A percentile compares a stretch with the other conserved stretches of the same genome.
Evolutionary conservation across 1,139 yeast genomes (phyloP).

Genomic region (Magnusiomyces tetraspermus): DNA sequence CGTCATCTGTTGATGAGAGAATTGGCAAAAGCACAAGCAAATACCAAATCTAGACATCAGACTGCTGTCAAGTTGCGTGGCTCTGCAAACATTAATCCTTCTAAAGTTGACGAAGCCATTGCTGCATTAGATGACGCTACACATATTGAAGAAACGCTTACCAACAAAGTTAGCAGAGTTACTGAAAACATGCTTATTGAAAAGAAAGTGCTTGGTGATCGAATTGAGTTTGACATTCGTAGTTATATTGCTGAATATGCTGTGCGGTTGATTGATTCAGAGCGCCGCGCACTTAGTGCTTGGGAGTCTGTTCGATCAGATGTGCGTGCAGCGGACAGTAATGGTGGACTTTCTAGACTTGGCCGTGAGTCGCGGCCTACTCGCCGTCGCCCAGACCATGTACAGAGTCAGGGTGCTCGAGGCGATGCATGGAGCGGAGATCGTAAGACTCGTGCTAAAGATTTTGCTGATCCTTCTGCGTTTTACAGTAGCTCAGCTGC

Average conservation of each 20-base stretch:
- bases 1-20: constrained; percentile 90
- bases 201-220: constrained; percentile 45
- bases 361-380: constrained; percentile 56
- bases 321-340: constrained; percentile 64
- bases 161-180: constrained; percentile 66
- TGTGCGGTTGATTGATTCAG: constrained; percentile 71
- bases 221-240: constrained; percentile 49
- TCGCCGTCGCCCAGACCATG: constrained; percentile 21
- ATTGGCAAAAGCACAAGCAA: constrained; percentile 65
- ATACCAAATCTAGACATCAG: constrained; percentile 59
- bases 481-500: constrained; percentile 10
- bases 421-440: constrained; percentile 59
- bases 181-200: constrained; percentile 81
- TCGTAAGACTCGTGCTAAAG: constrained; percentile 35
- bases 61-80: constrained; percentile 67
- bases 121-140: constrained; percentile 70
- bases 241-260: constrained; percentile 51
- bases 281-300: constrained; percentile 66
- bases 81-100: constrained; percentile 69
- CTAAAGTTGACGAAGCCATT: constrained; percentile 85
- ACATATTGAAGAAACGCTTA: constrained; percentile 64
- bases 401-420: constrained; percentile 40
- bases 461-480: constrained; percentile 18
- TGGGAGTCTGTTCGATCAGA: constrained; percentile 69
- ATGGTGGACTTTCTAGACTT: constrained; percentile 74